A percentile compares a stretch with the other conserved stretches of the same genome.
Conservation (phyloP, 164 flowering plant species). For the Kingdonia uniflora region DNA sequence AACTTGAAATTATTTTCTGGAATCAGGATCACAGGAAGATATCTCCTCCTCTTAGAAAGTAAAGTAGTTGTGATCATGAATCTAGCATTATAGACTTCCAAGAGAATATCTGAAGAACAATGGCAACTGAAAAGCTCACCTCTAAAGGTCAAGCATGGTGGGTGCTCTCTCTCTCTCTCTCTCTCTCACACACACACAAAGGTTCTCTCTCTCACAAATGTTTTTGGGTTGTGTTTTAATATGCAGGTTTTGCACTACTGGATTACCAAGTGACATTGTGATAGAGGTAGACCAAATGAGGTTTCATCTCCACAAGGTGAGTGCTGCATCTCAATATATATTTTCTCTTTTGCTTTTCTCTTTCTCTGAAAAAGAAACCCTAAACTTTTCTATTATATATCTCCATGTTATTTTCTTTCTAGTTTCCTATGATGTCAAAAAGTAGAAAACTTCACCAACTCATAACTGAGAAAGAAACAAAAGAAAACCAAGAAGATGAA, state of each 20-base stretch:
- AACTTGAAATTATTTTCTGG: too few species aligned
- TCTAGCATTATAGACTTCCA: too few species aligned
- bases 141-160: conserved; percentile 96
- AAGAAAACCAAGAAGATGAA: neutral
- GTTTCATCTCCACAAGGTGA: conserved; percentile 88
- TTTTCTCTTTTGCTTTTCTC: too few species aligned
- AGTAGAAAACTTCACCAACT: conserved; percentile 55
- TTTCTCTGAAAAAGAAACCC: too few species aligned
- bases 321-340: neutral
- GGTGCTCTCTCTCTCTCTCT: neutral
- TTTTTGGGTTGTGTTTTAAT: neutral
- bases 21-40: too few species aligned
- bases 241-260: conserved; percentile 91
- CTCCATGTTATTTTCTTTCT: too few species aligned
- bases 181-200: neutral
- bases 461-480: conserved; percentile 48
- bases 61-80: too few species aligned
- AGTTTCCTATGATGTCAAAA: conserved; percentile 79
- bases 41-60: too few species aligned
- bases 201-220: too few species aligned
- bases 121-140: conserved; percentile 49
- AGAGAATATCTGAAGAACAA: conserved; percentile 7
- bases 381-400: too few species aligned
- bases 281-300: conserved; percentile 74
- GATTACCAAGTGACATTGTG: conserved; percentile 84